A percentile compares a stretch with the other conserved stretches of the same genome.
Conservation (phyloP, 257 asterid species). For the Prunella vulgaris region DNA sequence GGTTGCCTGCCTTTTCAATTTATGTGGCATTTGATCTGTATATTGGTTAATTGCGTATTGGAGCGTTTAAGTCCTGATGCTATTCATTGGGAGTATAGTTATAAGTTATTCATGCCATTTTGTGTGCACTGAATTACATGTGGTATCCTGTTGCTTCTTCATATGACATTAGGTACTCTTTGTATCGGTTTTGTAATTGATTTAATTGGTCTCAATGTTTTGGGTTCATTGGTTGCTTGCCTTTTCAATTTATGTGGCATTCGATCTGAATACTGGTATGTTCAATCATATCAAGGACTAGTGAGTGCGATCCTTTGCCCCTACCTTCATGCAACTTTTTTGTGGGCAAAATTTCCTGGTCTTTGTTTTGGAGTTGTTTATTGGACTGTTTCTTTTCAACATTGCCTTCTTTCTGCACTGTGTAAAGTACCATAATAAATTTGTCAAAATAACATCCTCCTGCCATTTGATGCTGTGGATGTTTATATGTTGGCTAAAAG, state of each 20-base stretch:
- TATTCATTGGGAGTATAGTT: constrained; percentile 3
- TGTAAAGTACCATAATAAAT: background rate
- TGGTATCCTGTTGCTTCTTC: background rate
- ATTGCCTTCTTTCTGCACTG: background rate
- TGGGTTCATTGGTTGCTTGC: background rate
- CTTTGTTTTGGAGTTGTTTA: background rate
- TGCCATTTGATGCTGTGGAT: background rate
- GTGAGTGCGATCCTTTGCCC: background rate
- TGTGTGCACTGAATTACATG: background rate
- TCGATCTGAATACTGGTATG: background rate
- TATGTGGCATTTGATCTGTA: background rate
- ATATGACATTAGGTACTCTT: constrained; percentile 10
- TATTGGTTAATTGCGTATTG: background rate
- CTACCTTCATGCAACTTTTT: background rate
- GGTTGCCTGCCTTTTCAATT: background rate
- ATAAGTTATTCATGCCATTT: background rate
- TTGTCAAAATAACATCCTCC: background rate
- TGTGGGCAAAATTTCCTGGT: background rate
- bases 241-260: background rate
- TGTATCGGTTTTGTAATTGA: background rate
- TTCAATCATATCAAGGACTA: background rate
- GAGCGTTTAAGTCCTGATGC: background rate
- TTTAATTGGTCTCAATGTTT: background rate
- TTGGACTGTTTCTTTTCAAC: background rate
- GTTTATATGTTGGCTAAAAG: background rate